Percentiles rank a stretch among this genome's conserved stretches.
phyloP scores from a whole-genome alignment of 768 basidiomycete species.

The Zangia roseola region DNA sequence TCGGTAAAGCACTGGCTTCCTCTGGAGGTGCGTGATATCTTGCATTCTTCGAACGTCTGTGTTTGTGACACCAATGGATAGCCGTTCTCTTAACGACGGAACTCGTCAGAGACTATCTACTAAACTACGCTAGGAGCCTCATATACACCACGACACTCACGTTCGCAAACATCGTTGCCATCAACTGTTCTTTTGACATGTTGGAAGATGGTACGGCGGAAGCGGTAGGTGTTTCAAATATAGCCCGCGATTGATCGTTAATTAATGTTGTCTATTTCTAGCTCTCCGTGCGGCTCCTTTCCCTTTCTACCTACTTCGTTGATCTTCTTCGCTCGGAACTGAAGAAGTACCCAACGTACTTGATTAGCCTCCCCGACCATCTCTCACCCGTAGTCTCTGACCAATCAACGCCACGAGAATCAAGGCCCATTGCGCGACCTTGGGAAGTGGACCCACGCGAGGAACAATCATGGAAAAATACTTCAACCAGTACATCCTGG shows the following conservation, averaged over 20 bases:
- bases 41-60: neutral
- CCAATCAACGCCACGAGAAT: neutral
- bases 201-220: constrained; percentile 66
- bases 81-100: constrained; percentile 76
- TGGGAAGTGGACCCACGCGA: constrained; percentile 6
- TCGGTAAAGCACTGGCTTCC: constrained; percentile 87
- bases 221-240: constrained; percentile 33
- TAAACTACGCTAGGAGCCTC: constrained; percentile 89
- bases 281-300: constrained; percentile 25
- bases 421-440: neutral
- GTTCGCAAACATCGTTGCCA: constrained; percentile 71
- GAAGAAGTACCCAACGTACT: constrained; percentile 23
- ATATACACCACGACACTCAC: constrained; percentile 90
- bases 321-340: constrained; percentile 32
- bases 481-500: neutral
- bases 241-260: neutral
- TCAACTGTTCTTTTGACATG: constrained; percentile 77
- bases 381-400: constrained; percentile 3
- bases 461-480: neutral
- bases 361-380: constrained; percentile 28
- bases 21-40: constrained; percentile 67
- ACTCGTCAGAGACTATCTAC: constrained; percentile 75
- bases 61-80: constrained; percentile 19
- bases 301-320: constrained; percentile 32
- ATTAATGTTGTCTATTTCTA: constrained; percentile 32